Evolutionary conservation across 805 yeast genomes (phyloP), one percentile per base, ranked within the genome.

Genomic region (Starmerella floricola): DNA sequence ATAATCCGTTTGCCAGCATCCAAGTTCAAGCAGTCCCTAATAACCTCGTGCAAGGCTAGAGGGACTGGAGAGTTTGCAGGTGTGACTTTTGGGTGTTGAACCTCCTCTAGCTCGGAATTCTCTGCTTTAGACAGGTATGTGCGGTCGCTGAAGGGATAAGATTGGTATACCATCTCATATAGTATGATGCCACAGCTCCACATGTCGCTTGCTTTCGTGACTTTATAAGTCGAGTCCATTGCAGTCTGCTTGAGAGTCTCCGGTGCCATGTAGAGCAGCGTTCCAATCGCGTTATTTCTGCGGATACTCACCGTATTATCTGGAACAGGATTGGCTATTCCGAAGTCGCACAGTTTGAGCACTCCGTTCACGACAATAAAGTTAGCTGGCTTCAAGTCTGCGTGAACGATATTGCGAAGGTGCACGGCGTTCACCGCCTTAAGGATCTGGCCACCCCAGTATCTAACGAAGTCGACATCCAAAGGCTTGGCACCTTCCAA

Each of bases 101-200:
- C 76, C 50, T 74, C 74, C 82, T 82, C 30, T 85, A 88, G 2
- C 95, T 15, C 24, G 12, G 15, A 18, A 10, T 57, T 78, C 65
- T 30, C 85, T 66, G 46, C 94, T 65, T 55, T 81, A 83, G 44
- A 79, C 74, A 1, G 27, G 28, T 40, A 40, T 2, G 23, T 29
- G 29, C 27, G 33, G n/a, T 21, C 19, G 15, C 18, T 34, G 38
- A 84, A 87, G 1, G 98, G 98, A 1, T 96, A 88, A 47, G 72
- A 71, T 0, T 95, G 95, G 54, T 91, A 93, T 8, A 87, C 73
- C 94, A 91, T 85, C 60, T 91, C 97, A 61, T 86, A 88, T 1
- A 91, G 67, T 3, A 91, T 88, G 59, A 97, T 86, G 0, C 98
- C 98, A 62, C 95, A 82, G 17, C 97, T 86, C 98, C 98, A 91